Evolutionary conservation across 2,329 filamentous ascomycete genomes (phyloP).

Genomic region (Aschersonia sp.): DNA sequence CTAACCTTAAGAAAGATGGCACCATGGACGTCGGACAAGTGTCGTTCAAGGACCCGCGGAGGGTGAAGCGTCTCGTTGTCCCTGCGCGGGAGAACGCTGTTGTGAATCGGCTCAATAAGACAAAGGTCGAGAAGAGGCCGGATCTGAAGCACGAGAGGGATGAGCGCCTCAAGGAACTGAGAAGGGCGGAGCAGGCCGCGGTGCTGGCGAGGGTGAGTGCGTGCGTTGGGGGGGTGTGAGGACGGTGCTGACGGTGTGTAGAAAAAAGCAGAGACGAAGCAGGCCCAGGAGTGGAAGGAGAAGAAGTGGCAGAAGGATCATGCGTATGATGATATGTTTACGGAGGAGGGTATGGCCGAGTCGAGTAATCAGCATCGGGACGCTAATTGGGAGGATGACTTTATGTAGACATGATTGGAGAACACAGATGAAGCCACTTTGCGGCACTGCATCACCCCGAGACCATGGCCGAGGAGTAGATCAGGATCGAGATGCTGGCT

Average conservation of each 20-base stretch:
- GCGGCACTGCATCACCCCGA: no score
- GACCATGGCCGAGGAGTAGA: no score
- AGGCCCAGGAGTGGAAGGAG: slow-evolving; percentile 71
- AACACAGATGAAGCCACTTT: no score
- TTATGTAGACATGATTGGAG: slow-evolving; percentile 48
- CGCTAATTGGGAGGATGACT: slow-evolving; percentile 75
- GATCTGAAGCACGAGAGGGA: slow-evolving; percentile 75
- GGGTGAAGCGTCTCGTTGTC: slow-evolving; percentile 74
- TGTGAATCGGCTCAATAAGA: slow-evolving; percentile 97
- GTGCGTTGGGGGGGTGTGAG: no score
- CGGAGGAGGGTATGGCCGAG: slow-evolving; percentile 61
- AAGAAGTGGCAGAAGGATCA: slow-evolving; percentile 95
- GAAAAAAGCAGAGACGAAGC: slow-evolving; percentile 62
- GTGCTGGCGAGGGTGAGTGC: slow-evolving; percentile 43
- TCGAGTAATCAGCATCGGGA: slow-evolving; percentile 78
- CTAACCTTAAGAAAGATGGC: slow-evolving; percentile 88
- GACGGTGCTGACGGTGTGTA: slow-evolving; percentile 13
- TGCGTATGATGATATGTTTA: slow-evolving; percentile 86
- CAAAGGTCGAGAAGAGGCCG: slow-evolving; percentile 74
- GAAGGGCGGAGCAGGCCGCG: slow-evolving; percentile 54
- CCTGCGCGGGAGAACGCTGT: slow-evolving; percentile 72
- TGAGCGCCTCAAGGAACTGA: slow-evolving; percentile 54
- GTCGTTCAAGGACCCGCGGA: slow-evolving; percentile 78
- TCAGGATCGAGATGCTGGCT: no score
- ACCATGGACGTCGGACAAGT: slow-evolving; percentile 95